Conservation (phyloP, 257 asterid species). For the Nicotiana obtusifolia region DNA sequence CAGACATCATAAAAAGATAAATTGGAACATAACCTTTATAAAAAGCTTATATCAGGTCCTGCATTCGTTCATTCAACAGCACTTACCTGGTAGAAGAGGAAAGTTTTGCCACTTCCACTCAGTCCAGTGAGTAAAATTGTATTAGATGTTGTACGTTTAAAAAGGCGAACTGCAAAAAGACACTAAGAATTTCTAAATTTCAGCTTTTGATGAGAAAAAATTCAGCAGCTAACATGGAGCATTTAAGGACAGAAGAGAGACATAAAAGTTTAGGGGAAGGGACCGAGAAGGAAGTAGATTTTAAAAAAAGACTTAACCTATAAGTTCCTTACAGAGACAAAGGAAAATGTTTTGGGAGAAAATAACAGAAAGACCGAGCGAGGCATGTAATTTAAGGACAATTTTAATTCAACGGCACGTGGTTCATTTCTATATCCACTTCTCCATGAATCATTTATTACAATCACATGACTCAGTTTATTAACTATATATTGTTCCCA, state of each 20-base stretch:
- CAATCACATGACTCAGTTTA: not conserved
- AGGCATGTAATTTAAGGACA: not conserved
- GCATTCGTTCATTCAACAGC: not conserved
- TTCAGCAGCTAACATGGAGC: not conserved
- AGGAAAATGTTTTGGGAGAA: not conserved
- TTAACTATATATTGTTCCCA: not conserved
- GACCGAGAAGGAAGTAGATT: not conserved
- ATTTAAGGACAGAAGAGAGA: not conserved
- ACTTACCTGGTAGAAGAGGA: slow-evolving; percentile 18
- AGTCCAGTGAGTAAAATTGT: slow-evolving; percentile 22
- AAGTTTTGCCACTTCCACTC: slow-evolving; percentile 21
- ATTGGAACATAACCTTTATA: not conserved
- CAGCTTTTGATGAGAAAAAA: not conserved
- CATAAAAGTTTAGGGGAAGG: not conserved
- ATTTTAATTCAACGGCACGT: not conserved
- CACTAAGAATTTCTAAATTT: not conserved
- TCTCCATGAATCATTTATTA: not conserved
- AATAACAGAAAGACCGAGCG: not conserved
- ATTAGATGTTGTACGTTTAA: not conserved
- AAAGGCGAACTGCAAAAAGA: slow-evolving; percentile 11
- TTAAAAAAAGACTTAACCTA: not conserved
- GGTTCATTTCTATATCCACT: not conserved
- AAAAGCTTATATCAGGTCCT: not conserved
- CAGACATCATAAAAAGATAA: not conserved
- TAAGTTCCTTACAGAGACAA: not conserved